Evolutionary conservation across 441 rosid species (phyloP).

Genomic region (Manihot esculenta): DNA sequence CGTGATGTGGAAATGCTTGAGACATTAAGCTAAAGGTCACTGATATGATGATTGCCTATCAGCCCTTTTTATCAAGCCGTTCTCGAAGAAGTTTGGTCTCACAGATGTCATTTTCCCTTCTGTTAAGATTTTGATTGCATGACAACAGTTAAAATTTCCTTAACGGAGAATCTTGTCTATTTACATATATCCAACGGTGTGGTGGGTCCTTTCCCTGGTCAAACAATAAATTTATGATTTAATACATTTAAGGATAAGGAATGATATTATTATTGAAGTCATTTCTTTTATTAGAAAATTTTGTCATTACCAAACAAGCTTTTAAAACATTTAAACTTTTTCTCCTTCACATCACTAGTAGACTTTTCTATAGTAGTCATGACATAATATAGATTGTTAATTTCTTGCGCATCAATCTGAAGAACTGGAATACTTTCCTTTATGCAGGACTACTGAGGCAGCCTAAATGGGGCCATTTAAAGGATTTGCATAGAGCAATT

Average conservation of each 20-base stretch:
- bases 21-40: neutral
- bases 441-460: slow-evolving; percentile 72
- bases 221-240: neutral
- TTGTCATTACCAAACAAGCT: neutral
- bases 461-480: slow-evolving; percentile 98
- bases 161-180: slow-evolving; percentile 10
- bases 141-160: slow-evolving; percentile 1
- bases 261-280: neutral
- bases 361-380: neutral
- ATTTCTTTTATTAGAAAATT: neutral
- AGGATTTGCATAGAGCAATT: slow-evolving; percentile 91
- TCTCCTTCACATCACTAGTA: neutral
- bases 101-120: neutral
- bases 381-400: slow-evolving; percentile 2
- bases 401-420: slow-evolving; percentile 11
- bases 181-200: slow-evolving; percentile 6
- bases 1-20: slow-evolving; percentile 1
- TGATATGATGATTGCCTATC: neutral
- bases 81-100: neutral
- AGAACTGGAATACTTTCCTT: slow-evolving; percentile 10
- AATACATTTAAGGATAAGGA: neutral
- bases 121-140: slow-evolving; percentile 13
- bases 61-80: neutral
- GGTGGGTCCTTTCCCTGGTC: slow-evolving; percentile 18
- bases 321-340: neutral